Evolutionary conservation across 2,329 filamentous ascomycete genomes (phyloP).

Genomic region (Hymenoscyphus infarciens): DNA sequence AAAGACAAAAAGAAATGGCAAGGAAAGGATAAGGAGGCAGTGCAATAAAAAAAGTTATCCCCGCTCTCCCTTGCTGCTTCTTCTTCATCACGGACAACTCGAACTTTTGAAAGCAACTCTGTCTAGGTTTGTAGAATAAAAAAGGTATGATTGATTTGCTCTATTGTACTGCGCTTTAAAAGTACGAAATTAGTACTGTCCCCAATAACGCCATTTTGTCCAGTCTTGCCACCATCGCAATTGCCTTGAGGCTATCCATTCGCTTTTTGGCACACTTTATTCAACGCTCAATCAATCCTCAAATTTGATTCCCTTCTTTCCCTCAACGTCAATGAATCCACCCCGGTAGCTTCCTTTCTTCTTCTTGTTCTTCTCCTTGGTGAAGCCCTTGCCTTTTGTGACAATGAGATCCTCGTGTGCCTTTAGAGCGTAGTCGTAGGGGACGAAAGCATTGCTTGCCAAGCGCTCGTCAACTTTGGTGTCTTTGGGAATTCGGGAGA

Average conservation of each 20-base stretch:
- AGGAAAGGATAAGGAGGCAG: not conserved
- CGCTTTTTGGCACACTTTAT: slow-evolving; percentile 6
- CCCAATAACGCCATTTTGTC: slow-evolving; percentile 6
- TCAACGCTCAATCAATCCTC: slow-evolving; percentile 60
- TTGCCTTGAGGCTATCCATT: slow-evolving; percentile 5
- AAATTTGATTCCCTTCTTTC: slow-evolving; percentile 89
- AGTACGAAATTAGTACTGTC: not conserved
- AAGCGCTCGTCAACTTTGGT: slow-evolving; percentile 66
- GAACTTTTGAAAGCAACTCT: not conserved
- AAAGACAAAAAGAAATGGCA: not conserved
- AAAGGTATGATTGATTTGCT: not conserved
- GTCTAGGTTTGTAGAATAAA: not conserved
- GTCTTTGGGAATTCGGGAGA: slow-evolving; percentile 71
- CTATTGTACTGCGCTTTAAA: not conserved
- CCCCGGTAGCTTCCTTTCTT: slow-evolving; percentile 88
- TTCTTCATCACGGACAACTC: too few relatives aligned
- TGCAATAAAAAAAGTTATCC: not conserved
- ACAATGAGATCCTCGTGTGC: slow-evolving; percentile 86
- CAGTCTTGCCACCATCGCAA: slow-evolving; percentile 10
- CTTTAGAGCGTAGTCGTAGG: slow-evolving; percentile 83
- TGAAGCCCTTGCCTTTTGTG: slow-evolving; percentile 94
- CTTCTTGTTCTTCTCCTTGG: slow-evolving; percentile 99
- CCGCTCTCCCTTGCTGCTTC: not conserved
- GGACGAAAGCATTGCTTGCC: slow-evolving; percentile 74
- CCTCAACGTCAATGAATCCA: slow-evolving; percentile 77